phyloP scores from a whole-genome alignment of 352 stramenopile species.

The Phytopythium montanum region DNA sequence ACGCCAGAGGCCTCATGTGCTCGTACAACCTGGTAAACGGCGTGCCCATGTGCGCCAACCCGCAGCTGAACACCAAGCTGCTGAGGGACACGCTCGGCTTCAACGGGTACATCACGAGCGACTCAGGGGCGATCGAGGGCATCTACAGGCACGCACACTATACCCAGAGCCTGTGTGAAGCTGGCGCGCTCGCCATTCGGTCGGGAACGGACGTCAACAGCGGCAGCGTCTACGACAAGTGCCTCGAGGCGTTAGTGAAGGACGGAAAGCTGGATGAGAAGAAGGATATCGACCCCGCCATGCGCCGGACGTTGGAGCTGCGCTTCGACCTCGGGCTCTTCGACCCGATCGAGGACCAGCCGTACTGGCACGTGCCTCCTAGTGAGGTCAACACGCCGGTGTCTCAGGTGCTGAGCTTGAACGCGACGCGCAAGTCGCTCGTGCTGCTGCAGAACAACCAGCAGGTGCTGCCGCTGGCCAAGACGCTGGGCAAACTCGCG shows the following conservation, averaged over 20 bases:
- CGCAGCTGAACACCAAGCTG: constrained; percentile 59
- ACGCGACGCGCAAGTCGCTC: constrained; percentile 85
- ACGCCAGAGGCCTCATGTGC: constrained; percentile 92
- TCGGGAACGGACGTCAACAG: constrained; percentile 89
- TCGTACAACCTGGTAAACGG: constrained; percentile 96
- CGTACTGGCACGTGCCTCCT: constrained; percentile 69
- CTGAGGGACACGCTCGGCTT: constrained; percentile 83
- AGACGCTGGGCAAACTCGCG: constrained; percentile 38
- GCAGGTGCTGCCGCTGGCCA: constrained; percentile 60
- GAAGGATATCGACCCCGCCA: constrained; percentile 46
- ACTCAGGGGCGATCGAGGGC: constrained; percentile 90
- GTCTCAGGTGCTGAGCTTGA: constrained; percentile 60
- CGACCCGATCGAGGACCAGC: constrained; percentile 79
- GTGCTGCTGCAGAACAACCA: constrained; percentile 92
- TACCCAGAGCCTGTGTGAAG: constrained; percentile 66
- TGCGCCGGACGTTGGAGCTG: constrained; percentile 73
- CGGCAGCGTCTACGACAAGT: constrained; percentile 72
- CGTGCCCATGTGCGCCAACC: constrained; percentile 90
- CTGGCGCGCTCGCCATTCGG: constrained; percentile 49
- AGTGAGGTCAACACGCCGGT: constrained; percentile 68
- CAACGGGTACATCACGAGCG: constrained; percentile 94
- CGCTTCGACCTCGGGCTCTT: constrained; percentile 92
- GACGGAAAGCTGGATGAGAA: constrained; percentile 45
- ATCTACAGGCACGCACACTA: constrained; percentile 81
- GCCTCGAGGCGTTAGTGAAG: constrained; percentile 55